Base-by-base conservation (phyloP, 352 stramenopile genomes). In the Aphanomyces euteiches region DNA sequence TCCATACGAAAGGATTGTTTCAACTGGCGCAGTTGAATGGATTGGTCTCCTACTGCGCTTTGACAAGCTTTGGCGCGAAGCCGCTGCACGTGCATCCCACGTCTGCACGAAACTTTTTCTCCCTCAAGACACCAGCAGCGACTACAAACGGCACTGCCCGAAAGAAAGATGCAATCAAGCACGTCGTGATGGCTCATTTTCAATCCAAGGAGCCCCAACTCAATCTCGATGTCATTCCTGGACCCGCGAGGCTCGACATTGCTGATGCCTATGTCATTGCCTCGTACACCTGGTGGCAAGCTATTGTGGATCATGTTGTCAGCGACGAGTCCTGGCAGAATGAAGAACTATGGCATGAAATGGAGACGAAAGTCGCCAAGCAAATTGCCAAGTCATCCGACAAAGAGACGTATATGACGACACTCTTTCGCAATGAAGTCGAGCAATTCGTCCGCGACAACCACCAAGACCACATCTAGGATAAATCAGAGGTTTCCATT, bases 11-110 rank as follows among this genome's bases (percentile, higher is more conserved):
- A 64, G 87, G 87, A 50, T 83, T 95, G 38, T 92, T 95, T 74
- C 87, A 95, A 69, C 74, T 95, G 39, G 87, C 85, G 37, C 87
- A 95, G 72, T 83, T 95, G 61, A 95, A 95, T 53, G 87, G 84
- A 47, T 89, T 93, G 59, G 85, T 93, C 47, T 92, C 84, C 47
- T 95, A 89, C 74, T 73, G 79, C 10, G 89, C 80, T 69, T 91
- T 84, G 80, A 82, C 81, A 65, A 80, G 77, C 37, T 93, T 95
- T 57, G 39, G 69, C 15, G 75, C 61, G 47, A 39, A 77, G 34
- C 87, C 85, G 40, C 45, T 80, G 56, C 85, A 92, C 72, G 89
- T 83, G 28, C 87, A 95, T 47, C 87, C 87, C 37, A 83, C 84
- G n/a, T 78, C 83, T 7, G 87, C 87, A 56, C 87, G 87, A n/a